A percentile compares a stretch with the other conserved stretches of the same genome.
These are phyloP conservation scores for Penicillium carneum DNA, from an alignment of 2,329 filamentous ascomycete genomes.

Conservation along the genomic window DNA sequence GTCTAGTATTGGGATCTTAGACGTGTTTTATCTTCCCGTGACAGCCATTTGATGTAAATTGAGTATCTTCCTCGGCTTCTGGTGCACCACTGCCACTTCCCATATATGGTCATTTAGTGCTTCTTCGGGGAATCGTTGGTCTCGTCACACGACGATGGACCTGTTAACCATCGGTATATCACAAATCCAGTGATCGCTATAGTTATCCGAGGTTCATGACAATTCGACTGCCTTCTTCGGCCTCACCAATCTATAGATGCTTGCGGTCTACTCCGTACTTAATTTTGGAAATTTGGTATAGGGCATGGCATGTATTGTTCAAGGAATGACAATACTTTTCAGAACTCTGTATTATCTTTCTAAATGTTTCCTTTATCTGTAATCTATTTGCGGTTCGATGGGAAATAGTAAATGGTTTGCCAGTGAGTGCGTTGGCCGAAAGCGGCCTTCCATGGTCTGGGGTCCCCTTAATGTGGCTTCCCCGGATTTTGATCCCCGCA, in stretches of 20 bases:
- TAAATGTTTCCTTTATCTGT: not conserved
- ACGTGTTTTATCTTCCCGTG: slow-evolving; percentile 13
- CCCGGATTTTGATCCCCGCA: slow-evolving; percentile 15
- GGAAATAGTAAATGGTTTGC: slow-evolving; percentile 8
- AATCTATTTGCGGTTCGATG: slow-evolving; percentile 16
- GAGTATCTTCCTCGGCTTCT: not conserved
- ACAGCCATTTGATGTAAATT: slow-evolving; percentile 9
- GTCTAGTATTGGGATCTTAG: not conserved
- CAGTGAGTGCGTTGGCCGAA: not conserved
- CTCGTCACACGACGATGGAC: slow-evolving; percentile 33
- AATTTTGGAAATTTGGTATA: slow-evolving; percentile 14
- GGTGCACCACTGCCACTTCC: not conserved
- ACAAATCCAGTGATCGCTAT: slow-evolving; percentile 18
- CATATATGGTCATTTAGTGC: slow-evolving; percentile 16
- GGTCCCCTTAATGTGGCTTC: slow-evolving; percentile 12
- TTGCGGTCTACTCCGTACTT: slow-evolving; percentile 4
- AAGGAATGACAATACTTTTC: slow-evolving; percentile 10
- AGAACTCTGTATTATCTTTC: not conserved
- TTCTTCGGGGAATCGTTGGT: slow-evolving; percentile 24
- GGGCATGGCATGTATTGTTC: not conserved
- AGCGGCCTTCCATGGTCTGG: slow-evolving; percentile 8
- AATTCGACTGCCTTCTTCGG: not conserved
- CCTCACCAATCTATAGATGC: not conserved
- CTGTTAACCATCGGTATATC: slow-evolving; percentile 32
- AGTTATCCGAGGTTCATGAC: not conserved